phyloP scores from a whole-genome alignment of 257 asterid genomes.

The Gentiana straminea region DNA sequence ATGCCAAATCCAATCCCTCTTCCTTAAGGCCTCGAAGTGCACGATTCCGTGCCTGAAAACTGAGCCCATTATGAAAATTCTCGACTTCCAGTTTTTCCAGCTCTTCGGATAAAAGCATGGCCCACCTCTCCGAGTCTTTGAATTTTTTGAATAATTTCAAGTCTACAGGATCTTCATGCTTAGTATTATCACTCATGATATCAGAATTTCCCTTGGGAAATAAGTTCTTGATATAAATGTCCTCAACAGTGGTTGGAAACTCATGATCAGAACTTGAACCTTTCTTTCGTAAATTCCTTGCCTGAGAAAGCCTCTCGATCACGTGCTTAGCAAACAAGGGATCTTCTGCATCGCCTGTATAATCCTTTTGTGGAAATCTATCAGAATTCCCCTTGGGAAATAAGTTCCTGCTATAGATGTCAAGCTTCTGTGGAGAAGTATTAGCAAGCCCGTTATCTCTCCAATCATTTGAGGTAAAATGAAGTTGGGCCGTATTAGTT shows the following conservation, averaged over 20 bases:
- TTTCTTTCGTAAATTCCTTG: conserved; percentile 37
- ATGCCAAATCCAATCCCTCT: conserved; percentile 69
- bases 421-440: conserved; percentile 76
- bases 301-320: conserved; percentile 88
- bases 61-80: conserved; percentile 40
- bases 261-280: conserved; percentile 41
- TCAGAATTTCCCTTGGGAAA: conserved; percentile 35
- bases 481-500: conserved; percentile 31
- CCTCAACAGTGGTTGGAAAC: conserved; percentile 83
- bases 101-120: conserved; percentile 54
- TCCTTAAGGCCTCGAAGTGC: conserved; percentile 48
- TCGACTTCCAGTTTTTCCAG: conserved; percentile 29
- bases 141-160: conserved; percentile 35
- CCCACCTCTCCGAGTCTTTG: conserved; percentile 74
- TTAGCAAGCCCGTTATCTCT: conserved; percentile 39
- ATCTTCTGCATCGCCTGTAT: no score
- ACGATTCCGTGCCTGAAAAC: conserved; percentile 47
- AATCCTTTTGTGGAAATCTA: not conserved
- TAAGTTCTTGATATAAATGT: conserved; percentile 47
- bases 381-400: conserved; percentile 35
- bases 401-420: conserved; percentile 47
- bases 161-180: conserved; percentile 35
- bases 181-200: conserved; percentile 12
- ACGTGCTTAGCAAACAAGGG: conserved; percentile 47
- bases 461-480: conserved; percentile 37